phyloP scores from a whole-genome alignment of 2,329 filamentous ascomycete genomes.

The Apiospora marii region DNA sequence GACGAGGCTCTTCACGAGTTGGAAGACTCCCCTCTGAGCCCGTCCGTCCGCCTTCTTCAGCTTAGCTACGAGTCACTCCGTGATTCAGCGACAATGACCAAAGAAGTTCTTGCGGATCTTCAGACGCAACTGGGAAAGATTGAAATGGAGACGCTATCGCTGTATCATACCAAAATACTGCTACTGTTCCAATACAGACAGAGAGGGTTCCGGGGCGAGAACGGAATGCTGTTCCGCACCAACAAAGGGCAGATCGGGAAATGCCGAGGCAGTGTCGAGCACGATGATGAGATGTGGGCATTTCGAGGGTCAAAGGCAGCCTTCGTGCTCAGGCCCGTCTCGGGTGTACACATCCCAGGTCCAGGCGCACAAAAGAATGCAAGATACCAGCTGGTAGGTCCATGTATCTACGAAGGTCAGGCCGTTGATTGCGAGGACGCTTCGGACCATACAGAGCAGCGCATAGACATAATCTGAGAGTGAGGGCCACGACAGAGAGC shows the following conservation, averaged over 20 bases:
- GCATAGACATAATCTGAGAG: not conserved
- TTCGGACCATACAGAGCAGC: not conserved
- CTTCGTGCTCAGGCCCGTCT: not conserved
- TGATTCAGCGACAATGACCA: not conserved
- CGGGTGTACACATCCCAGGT: not conserved
- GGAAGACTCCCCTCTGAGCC: not conserved
- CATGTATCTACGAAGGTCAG: not conserved
- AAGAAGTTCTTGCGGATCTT: not conserved
- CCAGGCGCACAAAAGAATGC: not conserved
- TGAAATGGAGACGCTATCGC: too few relatives aligned
- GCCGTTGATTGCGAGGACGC: not conserved
- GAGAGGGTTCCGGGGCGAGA: not conserved
- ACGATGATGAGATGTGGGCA: not conserved
- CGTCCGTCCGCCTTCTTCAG: not conserved
- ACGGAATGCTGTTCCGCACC: not conserved
- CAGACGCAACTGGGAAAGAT: not conserved
- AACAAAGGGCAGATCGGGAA: not conserved
- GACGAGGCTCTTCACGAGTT: not conserved
- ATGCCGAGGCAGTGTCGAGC: not conserved
- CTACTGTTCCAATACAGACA: not conserved
- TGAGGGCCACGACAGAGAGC: too few relatives aligned
- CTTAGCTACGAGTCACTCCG: not conserved
- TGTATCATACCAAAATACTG: not conserved
- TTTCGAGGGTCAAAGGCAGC: not conserved
- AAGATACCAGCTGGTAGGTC: not conserved